Evolutionary conservation across 306 rosid genomes (phyloP), one percentile per base, ranked within the genome.

Genomic region (Cotoneaster glaucophyllus): DNA sequence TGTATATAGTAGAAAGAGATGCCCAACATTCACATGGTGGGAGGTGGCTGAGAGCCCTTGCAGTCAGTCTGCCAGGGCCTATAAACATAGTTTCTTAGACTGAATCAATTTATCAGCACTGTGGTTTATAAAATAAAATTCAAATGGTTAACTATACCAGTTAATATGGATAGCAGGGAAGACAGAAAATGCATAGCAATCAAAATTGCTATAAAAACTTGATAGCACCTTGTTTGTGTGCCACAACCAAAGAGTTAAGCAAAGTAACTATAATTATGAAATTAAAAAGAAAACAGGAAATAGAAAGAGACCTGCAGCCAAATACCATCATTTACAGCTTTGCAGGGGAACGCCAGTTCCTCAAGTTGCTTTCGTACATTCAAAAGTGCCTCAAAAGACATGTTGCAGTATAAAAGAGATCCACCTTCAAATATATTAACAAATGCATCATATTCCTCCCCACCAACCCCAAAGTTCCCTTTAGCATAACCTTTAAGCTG

Each of bases 341-440:
- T 90, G 93, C 99, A 92, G 48, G 99, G 97, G 88, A 95, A 95
- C 37, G 91, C 96, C 74, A 88, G 78, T 81, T 90, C 97, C 79
- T 95, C 99, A 69, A 95, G 99, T 67, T 92, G 97, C 87, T 83
- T 95, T 85, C 99, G 84, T 83, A 88, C 97, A 74, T 82, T 89
- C 67, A 95, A 73, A 85, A 95, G 97, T 28, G 97, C 96, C 86
- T 90, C 99, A 85, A 95, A 92, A 74, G 97, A 92, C 97, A 95
- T 92, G 80, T 89, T 92, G 88, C 97, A 89, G 74, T 90, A 95
- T 79, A 95, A 79, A 83, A 95, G 90, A 43, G 93, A 95, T 11
- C 97, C 96, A 76, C 97, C 97, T 90, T 95, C 99, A 88, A 95
- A 95, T 84, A 90, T 82, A 81, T 86, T 89, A 73, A 89, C 85